phyloP scores from a whole-genome alignment of 2,329 filamentous ascomycete genomes.

The Cordyceps farinosa region DNA sequence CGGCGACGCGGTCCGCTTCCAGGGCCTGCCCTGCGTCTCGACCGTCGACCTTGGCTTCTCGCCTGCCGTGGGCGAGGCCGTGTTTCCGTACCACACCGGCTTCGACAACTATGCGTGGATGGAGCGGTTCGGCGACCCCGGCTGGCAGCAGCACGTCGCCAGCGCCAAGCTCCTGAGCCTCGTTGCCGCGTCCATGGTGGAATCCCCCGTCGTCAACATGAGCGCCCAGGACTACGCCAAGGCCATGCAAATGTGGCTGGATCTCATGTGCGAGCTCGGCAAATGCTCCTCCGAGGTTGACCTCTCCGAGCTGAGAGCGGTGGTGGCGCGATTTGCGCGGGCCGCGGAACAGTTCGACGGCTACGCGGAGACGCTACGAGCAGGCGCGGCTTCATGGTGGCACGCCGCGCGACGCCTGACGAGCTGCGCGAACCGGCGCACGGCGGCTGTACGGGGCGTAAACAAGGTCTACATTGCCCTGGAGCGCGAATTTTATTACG shows the following conservation, averaged over 20 bases:
- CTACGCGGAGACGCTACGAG: neutral
- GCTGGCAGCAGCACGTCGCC: slow-evolving; percentile 57
- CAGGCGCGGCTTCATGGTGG: neutral
- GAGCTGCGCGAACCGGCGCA: no score
- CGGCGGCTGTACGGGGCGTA: neutral
- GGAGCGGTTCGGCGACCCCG: slow-evolving; percentile 69
- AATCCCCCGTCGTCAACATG: slow-evolving; percentile 37
- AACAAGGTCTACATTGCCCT: slow-evolving; percentile 10
- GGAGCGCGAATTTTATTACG: slow-evolving; percentile 11
- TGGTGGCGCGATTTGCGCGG: slow-evolving; percentile 35
- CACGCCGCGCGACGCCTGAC: neutral
- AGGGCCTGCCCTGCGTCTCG: slow-evolving; percentile 67
- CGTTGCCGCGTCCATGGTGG: slow-evolving; percentile 37
- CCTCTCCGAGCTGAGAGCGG: slow-evolving; percentile 34
- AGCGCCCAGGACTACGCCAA: slow-evolving; percentile 40
- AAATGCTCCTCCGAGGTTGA: slow-evolving; percentile 31
- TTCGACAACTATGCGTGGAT: slow-evolving; percentile 87
- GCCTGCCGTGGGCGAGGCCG: slow-evolving; percentile 42
- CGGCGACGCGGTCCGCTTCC: slow-evolving; percentile 33
- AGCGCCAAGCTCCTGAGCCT: slow-evolving; percentile 47
- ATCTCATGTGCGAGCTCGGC: slow-evolving; percentile 30
- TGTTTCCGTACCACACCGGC: slow-evolving; percentile 79
- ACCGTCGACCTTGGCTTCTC: slow-evolving; percentile 46
- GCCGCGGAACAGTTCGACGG: neutral
- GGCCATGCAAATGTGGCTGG: slow-evolving; percentile 35